Evolutionary conservation across 805 yeast species (phyloP), one percentile per base, ranked within the genome.

Genomic region (Cyberlindnera amylophila): DNA sequence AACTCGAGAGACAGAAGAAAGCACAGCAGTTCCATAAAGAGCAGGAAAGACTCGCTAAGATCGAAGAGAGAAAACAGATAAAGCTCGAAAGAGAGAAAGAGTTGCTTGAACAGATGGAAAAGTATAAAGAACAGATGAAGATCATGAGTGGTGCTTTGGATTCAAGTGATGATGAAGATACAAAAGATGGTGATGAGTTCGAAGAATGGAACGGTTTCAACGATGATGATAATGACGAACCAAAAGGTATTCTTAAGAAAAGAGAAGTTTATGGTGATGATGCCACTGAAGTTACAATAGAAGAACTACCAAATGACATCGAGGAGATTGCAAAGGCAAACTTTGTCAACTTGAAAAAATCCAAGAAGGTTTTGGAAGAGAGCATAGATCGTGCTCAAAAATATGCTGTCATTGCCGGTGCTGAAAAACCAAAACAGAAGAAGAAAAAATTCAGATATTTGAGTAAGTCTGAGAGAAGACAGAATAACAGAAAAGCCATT

Each of bases 361-460:
- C 91, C 6, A 77, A 82, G 38, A 77, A 81, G 48, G 79, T 91
- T 1, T 67, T 91, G 45, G 80, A 84, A 34, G 75, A 79, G 47
- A 82, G 95, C 39, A 79, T 91, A 38, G 72, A 77, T 38, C 72
- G 86, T 57, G 97, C 97, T 2, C 79, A 82, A 54, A 79, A 86
- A 58, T 89, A 91, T 55, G 97, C 96, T 1, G 77, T 75, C 50
- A 61, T 78, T 21, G 58, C 58, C 19, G 54, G 55, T 9, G 55
- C 50, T 15, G 50, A 56, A 19, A 55, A 57, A 35, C 53, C 53
- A 27, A 59, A 54, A 34, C 55, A 52, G 46, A 76, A 72, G 65
- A 83, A 82, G 74, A 82, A 80, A 73, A 90, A 90, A 73, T 89
- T 89, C 58, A 79, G 96, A 65, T 91, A 90, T 55, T 72, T 90